These are phyloP conservation scores for Tarenaya hassleriana DNA, from an alignment of 345 rosid species.

Conservation along the genomic window DNA sequence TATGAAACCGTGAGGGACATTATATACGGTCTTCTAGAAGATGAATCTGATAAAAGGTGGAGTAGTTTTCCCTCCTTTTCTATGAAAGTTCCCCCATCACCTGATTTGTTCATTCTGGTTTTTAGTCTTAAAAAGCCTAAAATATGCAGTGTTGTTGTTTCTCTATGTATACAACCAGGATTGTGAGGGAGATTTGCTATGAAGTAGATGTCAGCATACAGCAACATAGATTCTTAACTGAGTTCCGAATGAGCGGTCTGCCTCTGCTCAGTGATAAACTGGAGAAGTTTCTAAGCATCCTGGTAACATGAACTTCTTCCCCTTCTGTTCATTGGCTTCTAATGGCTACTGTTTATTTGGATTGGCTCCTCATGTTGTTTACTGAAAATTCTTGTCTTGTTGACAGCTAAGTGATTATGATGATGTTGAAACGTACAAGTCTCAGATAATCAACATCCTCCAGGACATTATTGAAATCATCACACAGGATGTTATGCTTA, in stretches of 20 bases:
- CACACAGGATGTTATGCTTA: slow-evolving; percentile 60
- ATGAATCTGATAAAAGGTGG: slow-evolving; percentile 61
- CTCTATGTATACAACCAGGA: slow-evolving; percentile 34
- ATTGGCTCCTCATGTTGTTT: background rate
- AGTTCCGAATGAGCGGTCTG: slow-evolving; percentile 68
- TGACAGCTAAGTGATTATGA: slow-evolving; percentile 47
- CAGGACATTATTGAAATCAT: slow-evolving; percentile 93
- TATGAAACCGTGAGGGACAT: slow-evolving; percentile 67
- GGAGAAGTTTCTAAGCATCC: slow-evolving; percentile 60
- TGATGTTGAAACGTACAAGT: slow-evolving; percentile 34
- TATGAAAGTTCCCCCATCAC: slow-evolving; percentile 1
- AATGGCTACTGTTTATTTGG: slow-evolving; percentile 6
- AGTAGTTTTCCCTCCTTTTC: slow-evolving; percentile 3
- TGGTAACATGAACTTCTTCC: slow-evolving; percentile 43
- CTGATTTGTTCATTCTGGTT: slow-evolving; percentile 13
- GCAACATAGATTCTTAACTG: slow-evolving; percentile 40
- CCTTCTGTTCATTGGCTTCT: background rate
- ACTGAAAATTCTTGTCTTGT: slow-evolving; percentile 14
- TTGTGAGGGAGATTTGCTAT: slow-evolving; percentile 45
- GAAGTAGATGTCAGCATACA: slow-evolving; percentile 48
- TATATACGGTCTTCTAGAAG: slow-evolving; percentile 55
- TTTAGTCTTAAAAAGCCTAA: slow-evolving; percentile 10
- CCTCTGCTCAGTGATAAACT: slow-evolving; percentile 65
- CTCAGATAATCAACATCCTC: slow-evolving; percentile 79
- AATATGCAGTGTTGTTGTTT: slow-evolving; percentile 17